phyloP scores from a whole-genome alignment of 495 filamentous ascomycete species.

The Penicillium simplicissimum region DNA sequence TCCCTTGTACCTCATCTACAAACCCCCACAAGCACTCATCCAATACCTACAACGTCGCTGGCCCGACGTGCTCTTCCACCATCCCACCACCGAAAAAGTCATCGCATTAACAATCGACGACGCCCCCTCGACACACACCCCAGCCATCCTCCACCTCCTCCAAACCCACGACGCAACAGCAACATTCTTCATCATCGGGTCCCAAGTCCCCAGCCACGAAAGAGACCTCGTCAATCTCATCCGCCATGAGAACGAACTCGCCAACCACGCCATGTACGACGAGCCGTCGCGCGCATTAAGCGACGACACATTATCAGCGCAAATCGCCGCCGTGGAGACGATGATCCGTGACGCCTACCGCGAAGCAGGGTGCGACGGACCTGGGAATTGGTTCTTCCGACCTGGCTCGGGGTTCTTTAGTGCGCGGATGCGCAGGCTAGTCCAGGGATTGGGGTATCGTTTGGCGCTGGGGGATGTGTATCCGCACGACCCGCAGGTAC shows the following conservation, averaged over 20 bases:
- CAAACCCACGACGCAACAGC: slow-evolving; percentile 57
- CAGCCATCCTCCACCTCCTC: slow-evolving; percentile 66
- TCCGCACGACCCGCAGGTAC: slow-evolving; percentile 82
- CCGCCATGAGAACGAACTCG: slow-evolving; percentile 67
- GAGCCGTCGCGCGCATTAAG: slow-evolving; percentile 60
- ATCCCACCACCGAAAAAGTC: slow-evolving; percentile 56
- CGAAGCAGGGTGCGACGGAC: slow-evolving; percentile 30
- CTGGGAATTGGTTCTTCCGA: slow-evolving; percentile 64
- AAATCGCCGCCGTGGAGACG: slow-evolving; percentile 44
- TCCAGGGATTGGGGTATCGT: slow-evolving; percentile 58
- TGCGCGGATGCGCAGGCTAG: slow-evolving; percentile 58
- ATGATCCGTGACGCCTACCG: slow-evolving; percentile 58
- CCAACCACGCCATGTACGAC: slow-evolving; percentile 85
- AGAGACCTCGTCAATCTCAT: slow-evolving; percentile 60
- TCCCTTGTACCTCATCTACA: slow-evolving; percentile 70
- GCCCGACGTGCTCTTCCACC: slow-evolving; percentile 75
- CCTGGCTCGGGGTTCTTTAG: slow-evolving; percentile 83
- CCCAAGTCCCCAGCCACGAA: slow-evolving; percentile 65
- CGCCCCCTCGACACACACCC: slow-evolving; percentile 70
- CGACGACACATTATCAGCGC: slow-evolving; percentile 34
- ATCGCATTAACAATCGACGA: slow-evolving; percentile 86
- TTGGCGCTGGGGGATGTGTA: slow-evolving; percentile 80
- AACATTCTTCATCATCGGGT: slow-evolving; percentile 80
- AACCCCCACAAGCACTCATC: slow-evolving; percentile 68
- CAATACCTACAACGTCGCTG: slow-evolving; percentile 65